Base-by-base conservation (phyloP, 2,329 filamentous ascomycete species). In the Cordyceps fumosorosea region DNA sequence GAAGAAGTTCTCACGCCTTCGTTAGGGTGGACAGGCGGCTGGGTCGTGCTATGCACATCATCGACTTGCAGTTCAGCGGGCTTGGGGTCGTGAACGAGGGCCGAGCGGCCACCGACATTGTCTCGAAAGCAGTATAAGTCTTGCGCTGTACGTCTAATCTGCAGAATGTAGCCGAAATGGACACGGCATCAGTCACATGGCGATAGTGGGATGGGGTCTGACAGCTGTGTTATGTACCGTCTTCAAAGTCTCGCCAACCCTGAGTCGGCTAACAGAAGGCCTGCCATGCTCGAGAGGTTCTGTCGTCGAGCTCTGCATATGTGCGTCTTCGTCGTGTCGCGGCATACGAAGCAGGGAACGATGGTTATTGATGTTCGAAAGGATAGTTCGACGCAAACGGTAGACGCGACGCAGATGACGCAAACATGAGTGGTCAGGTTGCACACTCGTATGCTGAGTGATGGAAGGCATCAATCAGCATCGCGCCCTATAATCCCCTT, bases 61-160 rank as follows among this genome's bases (percentile, higher is more conserved):
- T 22, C 53, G 16, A 20, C 8, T 11, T 51, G 45, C 37, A 53
- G 18, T 37, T 51, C 53, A 24, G 11, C 18, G 16, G 44, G 32
- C 4, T 56, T 54, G 16, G 37, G 37, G 47, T 24, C 54, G 26
- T 53, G 55, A 3, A 62, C 54, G 34, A 62, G 60, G 16, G 60
- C 60, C 4, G 60, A 62, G 24, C 60, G 60, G 29, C 60, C 60
- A 20, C 22, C 47, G n/a, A 58, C 22, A 18, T 58, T 54, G 47
- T 62, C 60, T 34, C 14, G 53, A 37, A 62, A 62, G 14, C 37
- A 32, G 29, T 47, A 62, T 10, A 62, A 47, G 18, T 62, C 60
- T 20, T 62, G 60, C 7, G 55, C 54, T 48, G 60, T 62, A 45
- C 55, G 48, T 45, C 60, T 40, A 11, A 62, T 62, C 60, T 62